phyloP scores from a whole-genome alignment of 345 rosid genomes.

The Cardamine resedifolia region DNA sequence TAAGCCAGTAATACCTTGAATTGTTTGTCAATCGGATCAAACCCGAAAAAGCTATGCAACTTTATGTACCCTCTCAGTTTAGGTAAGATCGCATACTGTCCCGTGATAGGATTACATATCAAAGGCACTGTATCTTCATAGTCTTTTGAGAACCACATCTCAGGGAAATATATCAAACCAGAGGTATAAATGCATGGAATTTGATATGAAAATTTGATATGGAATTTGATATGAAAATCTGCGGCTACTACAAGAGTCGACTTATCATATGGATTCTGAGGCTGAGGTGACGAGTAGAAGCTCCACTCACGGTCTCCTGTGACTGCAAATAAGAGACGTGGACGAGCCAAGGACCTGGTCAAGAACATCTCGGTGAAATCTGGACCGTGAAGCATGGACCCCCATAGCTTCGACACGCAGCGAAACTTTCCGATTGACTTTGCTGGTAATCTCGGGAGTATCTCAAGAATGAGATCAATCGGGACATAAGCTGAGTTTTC shows the following conservation, averaged over 20 bases:
- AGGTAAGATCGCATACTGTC: not conserved
- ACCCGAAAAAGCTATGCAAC: not conserved
- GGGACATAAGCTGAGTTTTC: not conserved
- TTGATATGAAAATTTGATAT: not conserved
- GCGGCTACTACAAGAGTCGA: not conserved
- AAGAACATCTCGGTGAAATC: not conserved
- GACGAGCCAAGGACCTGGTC: not conserved
- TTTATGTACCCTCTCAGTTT: too few species aligned
- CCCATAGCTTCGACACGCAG: not conserved
- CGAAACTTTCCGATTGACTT: not conserved
- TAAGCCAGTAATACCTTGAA: not conserved
- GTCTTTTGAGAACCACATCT: not conserved
- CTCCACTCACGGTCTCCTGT: not conserved
- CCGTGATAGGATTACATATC: not conserved
- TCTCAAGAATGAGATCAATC: not conserved
- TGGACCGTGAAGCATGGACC: not conserved
- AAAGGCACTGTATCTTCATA: not conserved
- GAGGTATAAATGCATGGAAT: not conserved
- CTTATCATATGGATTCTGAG: not conserved
- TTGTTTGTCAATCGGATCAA: not conserved
- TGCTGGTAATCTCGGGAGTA: not conserved
- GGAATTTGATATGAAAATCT: not conserved
- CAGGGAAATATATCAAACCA: not conserved
- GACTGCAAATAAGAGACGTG: not conserved
- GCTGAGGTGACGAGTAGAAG: not conserved